A percentile compares a stretch with the other conserved stretches of the same genome.
Evolutionary conservation across 257 asterid genomes (phyloP).

Genomic region (Nicotiana tabacum): DNA sequence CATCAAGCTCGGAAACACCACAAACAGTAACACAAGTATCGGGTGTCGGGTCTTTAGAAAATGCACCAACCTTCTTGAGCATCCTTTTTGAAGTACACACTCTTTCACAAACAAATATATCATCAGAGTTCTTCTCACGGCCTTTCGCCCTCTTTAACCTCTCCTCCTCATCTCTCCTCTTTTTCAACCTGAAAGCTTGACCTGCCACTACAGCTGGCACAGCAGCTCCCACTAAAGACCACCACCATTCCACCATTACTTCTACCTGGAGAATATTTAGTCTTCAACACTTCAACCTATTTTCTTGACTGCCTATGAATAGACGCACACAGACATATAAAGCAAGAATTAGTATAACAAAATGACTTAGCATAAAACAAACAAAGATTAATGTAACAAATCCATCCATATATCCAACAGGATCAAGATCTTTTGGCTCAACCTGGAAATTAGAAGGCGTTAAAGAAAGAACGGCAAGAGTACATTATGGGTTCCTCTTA

Average conservation of each 20-base stretch:
- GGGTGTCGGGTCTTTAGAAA: conserved; percentile 91
- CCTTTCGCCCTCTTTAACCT: conserved; percentile 68
- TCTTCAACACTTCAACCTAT: background rate
- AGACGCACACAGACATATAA: background rate
- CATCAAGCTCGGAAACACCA: conserved; percentile 94
- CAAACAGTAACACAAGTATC: conserved; percentile 93
- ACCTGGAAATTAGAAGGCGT: background rate
- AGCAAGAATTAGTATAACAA: background rate
- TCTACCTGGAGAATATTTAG: background rate
- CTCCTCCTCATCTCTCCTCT: conserved; percentile 69
- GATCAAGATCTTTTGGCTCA: background rate
- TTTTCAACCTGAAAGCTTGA: conserved; percentile 75
- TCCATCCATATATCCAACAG: background rate
- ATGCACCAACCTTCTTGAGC: conserved; percentile 90
- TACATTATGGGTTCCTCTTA: background rate
- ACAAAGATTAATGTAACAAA: background rate
- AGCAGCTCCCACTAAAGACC: conserved; percentile 84
- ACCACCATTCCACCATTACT: conserved; percentile 90
- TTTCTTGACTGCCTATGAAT: background rate
- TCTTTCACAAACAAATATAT: conserved; percentile 84
- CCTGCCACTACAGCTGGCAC: conserved; percentile 79
- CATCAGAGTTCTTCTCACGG: conserved; percentile 81
- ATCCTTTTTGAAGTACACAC: conserved; percentile 95
- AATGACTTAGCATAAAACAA: background rate
- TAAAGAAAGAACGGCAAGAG: background rate